Conservation (phyloP, 2,329 filamentous ascomycete genomes). For the Exophiala aquamarina region DNA sequence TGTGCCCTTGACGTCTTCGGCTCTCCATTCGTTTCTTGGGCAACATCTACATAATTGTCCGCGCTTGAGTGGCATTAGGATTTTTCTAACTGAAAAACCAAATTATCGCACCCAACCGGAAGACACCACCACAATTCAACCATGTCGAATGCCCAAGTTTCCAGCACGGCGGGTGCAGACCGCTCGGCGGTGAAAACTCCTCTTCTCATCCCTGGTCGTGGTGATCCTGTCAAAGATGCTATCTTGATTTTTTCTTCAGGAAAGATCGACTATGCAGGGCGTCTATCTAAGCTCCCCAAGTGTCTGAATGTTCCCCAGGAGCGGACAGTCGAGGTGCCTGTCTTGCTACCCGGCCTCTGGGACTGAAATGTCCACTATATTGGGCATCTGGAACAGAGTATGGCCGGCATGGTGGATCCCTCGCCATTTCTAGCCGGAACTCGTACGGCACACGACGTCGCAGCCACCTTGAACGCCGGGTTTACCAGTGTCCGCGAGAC, state of each 20-base stretch:
- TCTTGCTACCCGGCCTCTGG: conserved; percentile 54
- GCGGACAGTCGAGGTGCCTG: conserved; percentile 34
- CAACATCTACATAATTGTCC: background rate
- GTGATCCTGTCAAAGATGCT: conserved; percentile 34
- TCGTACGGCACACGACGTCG: conserved; percentile 65
- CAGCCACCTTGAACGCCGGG: conserved; percentile 80
- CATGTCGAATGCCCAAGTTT: conserved; percentile 1
- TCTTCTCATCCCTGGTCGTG: conserved; percentile 25
- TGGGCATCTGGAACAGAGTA: conserved; percentile 28
- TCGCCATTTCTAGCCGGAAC: background rate
- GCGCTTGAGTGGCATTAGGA: too few relatives aligned
- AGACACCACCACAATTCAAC: background rate
- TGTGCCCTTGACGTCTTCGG: background rate
- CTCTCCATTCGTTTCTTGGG: background rate
- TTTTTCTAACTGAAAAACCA: background rate
- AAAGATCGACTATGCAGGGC: conserved; percentile 1
- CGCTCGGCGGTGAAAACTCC: conserved; percentile 1
- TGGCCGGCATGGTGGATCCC: conserved; percentile 1
- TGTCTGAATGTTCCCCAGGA: conserved; percentile 1
- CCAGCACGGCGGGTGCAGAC: background rate
- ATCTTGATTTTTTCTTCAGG: conserved; percentile 31
- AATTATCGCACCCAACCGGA: background rate
- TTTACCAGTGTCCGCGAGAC: conserved; percentile 75
- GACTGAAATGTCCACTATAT: conserved; percentile 52
- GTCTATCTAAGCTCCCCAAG: background rate